Conservation (phyloP, 2,329 filamentous ascomycete genomes). For the Monosporascus ibericus region DNA sequence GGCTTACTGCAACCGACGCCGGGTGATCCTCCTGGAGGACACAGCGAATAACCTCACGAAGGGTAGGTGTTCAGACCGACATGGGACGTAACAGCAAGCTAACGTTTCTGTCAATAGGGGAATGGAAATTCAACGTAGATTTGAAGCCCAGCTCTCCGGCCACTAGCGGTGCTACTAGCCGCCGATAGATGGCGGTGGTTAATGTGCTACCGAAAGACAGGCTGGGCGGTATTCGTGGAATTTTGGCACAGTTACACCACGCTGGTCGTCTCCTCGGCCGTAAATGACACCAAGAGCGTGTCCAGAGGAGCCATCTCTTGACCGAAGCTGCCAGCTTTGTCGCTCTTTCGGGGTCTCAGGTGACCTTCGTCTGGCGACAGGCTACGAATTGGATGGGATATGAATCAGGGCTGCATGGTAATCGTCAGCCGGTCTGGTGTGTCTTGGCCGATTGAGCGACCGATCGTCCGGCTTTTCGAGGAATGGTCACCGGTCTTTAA, state of each 20-base stretch:
- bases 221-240: not conserved
- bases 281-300: no score
- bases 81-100: not conserved
- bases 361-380: no score
- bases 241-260: not conserved
- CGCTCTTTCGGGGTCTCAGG: no score
- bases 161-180: slow-evolving; percentile 4
- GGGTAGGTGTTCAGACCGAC: slow-evolving; percentile 48
- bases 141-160: slow-evolving; percentile 15
- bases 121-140: slow-evolving; percentile 27
- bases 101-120: slow-evolving; percentile 12
- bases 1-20: slow-evolving; percentile 87
- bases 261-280: not conserved
- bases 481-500: no score
- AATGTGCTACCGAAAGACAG: not conserved
- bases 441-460: no score
- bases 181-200: not conserved
- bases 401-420: no score
- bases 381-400: no score
- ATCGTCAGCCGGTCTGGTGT: no score
- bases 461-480: no score
- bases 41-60: slow-evolving; percentile 88
- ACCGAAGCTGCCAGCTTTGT: no score
- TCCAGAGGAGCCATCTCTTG: no score
- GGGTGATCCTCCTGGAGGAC: slow-evolving; percentile 83